Evolutionary conservation across 768 basidiomycete species (phyloP), one percentile per base, ranked within the genome.

Genomic region (Heimioporus sp.): DNA sequence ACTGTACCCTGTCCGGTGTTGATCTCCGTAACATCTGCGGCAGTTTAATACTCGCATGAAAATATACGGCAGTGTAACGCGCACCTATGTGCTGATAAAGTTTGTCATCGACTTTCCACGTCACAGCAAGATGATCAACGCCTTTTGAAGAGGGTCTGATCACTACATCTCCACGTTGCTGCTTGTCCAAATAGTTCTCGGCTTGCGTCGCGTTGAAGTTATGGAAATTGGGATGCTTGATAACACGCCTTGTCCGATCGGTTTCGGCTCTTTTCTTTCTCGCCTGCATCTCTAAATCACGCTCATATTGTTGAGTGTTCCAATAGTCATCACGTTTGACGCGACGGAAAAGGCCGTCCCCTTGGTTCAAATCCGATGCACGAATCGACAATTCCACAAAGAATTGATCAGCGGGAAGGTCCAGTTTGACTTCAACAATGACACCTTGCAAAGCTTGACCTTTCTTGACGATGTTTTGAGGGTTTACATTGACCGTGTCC

Each of bases 161-260:
- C 38, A 98, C 90, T 37, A 96, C 95, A 68, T 98, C 97, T 10
- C 97, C 97, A 17, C 92, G 83, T 60, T 94, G 92, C 66, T 92
- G 90, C 59, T 86, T 86, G 58, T 92, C 89, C 54, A 99, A 76
- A 65, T 87, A 90, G 34, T 84, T 79, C 71, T 98, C 97, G 2
- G 97, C 95, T 59, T 97, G 88, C 13, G 79, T 74, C 8, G 90
- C 85, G 57, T 92, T 95, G 77, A 96, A 86, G 64, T 97, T 92
- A 66, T 95, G 90, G 81, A 98, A 99, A 69, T 96, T 94, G 2
- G 96, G 97, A 68, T 99, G 97, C 67, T 98, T 93, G 74, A 99
- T 91, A 48, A 96, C 84, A 21, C 96, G 78, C 53, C 92, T 82
- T 34, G 84, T 81, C 54, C 81, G 79, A 59, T 90, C 88, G 10